phyloP scores from a whole-genome alignment of 1,139 yeast species.

The Pichia sp. region DNA sequence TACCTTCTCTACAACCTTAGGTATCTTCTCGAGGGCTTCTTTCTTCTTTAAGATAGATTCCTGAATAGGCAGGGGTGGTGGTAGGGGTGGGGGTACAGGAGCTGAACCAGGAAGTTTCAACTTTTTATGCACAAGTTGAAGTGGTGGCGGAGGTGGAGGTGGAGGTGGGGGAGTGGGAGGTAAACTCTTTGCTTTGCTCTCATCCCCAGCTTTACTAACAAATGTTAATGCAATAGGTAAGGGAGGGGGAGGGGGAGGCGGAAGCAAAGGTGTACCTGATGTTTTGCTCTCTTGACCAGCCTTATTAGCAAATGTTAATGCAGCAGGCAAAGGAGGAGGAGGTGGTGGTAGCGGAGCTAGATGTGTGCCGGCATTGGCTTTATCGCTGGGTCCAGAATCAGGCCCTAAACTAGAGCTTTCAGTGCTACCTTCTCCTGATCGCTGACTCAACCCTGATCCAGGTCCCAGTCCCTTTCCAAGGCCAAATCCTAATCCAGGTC shows the following conservation, averaged over 20 bases:
- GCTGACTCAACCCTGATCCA: constrained; percentile 7
- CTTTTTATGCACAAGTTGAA: background rate
- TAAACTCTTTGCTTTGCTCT: too few species aligned
- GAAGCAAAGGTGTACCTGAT: constrained; percentile 3
- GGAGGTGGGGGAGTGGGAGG: background rate
- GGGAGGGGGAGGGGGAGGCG: constrained; percentile 5
- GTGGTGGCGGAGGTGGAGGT: constrained; percentile 1
- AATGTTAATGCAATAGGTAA: background rate
- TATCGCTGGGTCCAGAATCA: constrained; percentile 5
- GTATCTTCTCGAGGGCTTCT: background rate
- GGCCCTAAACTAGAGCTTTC: constrained; percentile 6
- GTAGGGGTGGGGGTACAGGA: constrained; percentile 1
- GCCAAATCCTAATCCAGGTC: constrained; percentile 6
- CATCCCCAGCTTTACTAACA: background rate
- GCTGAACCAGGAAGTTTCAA: background rate
- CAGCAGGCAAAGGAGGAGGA: background rate
- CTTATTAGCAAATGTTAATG: background rate
- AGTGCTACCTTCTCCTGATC: constrained; percentile 7
- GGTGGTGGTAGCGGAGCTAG: background rate
- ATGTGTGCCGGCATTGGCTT: background rate
- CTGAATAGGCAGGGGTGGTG: constrained; percentile 8
- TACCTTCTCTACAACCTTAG: constrained; percentile 4
- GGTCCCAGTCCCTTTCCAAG: constrained; percentile 5
- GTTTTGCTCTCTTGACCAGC: too few species aligned
- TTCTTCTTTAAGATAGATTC: background rate